Evolutionary conservation across 2,329 filamentous ascomycete genomes (phyloP).

Genomic region (Neoarthrinium moseri): DNA sequence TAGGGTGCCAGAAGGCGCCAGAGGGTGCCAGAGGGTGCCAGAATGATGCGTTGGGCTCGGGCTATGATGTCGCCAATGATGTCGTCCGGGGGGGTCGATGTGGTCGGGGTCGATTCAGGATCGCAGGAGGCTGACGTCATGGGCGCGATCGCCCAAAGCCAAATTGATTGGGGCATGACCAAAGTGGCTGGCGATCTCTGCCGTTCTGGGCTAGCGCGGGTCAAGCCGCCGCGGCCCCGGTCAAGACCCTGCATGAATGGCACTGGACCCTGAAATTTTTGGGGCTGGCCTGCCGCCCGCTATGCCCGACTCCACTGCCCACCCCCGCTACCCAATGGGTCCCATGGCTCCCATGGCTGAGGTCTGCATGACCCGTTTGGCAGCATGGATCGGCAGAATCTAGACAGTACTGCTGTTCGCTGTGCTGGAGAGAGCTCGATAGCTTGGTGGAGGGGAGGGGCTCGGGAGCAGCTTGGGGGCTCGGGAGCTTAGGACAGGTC

Average conservation of each 20-base stretch:
- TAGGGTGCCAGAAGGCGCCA: background rate
- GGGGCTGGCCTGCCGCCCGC: background rate
- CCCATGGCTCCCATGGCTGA: no score
- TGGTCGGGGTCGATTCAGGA: slow-evolving; percentile 10
- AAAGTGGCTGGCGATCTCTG: background rate
- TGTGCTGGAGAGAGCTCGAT: no score
- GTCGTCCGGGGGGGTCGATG: slow-evolving; percentile 9
- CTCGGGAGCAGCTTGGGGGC: no score
- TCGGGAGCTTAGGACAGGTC: no score
- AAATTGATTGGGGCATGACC: background rate
- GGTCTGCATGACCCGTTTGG: no score
- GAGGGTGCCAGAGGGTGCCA: background rate
- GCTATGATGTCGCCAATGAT: slow-evolving; percentile 26
- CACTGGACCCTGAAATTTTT: slow-evolving; percentile 3
- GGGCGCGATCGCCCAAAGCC: background rate
- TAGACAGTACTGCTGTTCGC: no score
- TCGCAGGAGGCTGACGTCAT: slow-evolving; percentile 17
- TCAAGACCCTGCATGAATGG: slow-evolving; percentile 14
- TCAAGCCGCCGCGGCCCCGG: background rate
- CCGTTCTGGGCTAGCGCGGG: background rate
- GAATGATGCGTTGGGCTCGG: slow-evolving; percentile 11
- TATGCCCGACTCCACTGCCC: no score
- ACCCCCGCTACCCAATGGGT: background rate
- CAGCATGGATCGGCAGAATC: no score
- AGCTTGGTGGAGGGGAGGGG: no score